A percentile compares a stretch with the other conserved stretches of the same genome.
These are phyloP conservation scores for Thozetella sp. DNA, from an alignment of 495 filamentous ascomycete species.

Conservation along the genomic window DNA sequence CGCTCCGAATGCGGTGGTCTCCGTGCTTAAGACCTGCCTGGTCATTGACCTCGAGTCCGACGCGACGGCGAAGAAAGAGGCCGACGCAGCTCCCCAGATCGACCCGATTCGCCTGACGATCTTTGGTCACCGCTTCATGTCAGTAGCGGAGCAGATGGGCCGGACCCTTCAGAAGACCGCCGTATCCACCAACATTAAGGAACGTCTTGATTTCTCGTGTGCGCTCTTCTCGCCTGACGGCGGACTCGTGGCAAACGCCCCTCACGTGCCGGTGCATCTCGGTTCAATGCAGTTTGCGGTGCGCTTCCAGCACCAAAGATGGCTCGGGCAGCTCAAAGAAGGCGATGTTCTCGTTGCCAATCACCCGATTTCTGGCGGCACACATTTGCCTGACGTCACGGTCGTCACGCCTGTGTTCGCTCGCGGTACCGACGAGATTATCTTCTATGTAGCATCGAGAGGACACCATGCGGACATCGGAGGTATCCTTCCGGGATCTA, in stretches of 20 bases:
- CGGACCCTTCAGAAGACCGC: constrained; percentile 94
- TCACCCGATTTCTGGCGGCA: constrained; percentile 90
- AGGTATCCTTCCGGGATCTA: constrained; percentile 91
- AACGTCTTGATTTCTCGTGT: constrained; percentile 95
- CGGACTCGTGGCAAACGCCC: constrained; percentile 91
- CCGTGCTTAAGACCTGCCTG: constrained; percentile 73
- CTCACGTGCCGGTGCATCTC: constrained; percentile 92
- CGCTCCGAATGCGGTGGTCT: constrained; percentile 72
- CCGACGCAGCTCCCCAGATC: constrained; percentile 52
- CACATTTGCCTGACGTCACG: constrained; percentile 85
- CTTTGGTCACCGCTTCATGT: constrained; percentile 98
- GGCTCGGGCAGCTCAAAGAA: constrained; percentile 83
- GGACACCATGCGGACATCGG: constrained; percentile 98
- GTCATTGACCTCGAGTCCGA: constrained; percentile 69
- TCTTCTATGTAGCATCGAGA: constrained; percentile 95
- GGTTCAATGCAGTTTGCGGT: constrained; percentile 94
- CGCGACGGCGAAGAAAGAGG: constrained; percentile 52
- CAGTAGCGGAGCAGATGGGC: constrained; percentile 98
- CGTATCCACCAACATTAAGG: constrained; percentile 97
- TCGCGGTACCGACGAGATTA: constrained; percentile 73
- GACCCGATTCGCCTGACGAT: constrained; percentile 93
- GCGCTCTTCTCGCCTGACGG: constrained; percentile 89
- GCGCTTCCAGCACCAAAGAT: constrained; percentile 89
- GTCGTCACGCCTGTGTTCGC: constrained; percentile 91
- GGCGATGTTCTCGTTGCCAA: constrained; percentile 96